phyloP scores from a whole-genome alignment of 2,329 filamentous ascomycete genomes.

The Verticillium nonalfalfae region DNA sequence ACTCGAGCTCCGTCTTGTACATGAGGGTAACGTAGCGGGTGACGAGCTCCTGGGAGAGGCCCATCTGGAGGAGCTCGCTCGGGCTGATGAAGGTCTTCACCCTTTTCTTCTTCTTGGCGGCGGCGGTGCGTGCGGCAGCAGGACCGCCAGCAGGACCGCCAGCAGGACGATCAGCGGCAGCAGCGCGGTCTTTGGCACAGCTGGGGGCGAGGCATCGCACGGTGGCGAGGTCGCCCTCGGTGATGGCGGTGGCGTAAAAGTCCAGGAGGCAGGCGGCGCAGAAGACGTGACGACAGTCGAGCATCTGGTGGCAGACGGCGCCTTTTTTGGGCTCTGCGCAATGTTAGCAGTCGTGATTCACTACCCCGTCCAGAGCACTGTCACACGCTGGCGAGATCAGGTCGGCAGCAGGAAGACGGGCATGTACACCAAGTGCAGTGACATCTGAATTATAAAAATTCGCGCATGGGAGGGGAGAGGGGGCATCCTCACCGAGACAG shows the following conservation, averaged over 20 bases:
- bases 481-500: conserved; percentile 55
- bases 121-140: conserved; percentile 13
- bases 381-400: too few species aligned
- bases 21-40: conserved; percentile 85
- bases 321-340: conserved; percentile 80
- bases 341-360: background rate
- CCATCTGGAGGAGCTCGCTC: conserved; percentile 76
- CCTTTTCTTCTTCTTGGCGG: conserved; percentile 39
- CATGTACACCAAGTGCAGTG: too few species aligned
- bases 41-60: conserved; percentile 63
- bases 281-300: conserved; percentile 85
- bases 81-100: conserved; percentile 67
- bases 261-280: conserved; percentile 82
- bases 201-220: conserved; percentile 76
- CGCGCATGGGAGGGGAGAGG: background rate
- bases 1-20: conserved; percentile 87
- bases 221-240: conserved; percentile 70
- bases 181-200: conserved; percentile 61
- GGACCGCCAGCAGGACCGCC: conserved; percentile 13
- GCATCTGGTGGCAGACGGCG: conserved; percentile 69
- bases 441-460: too few species aligned
- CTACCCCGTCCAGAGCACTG: too few species aligned
- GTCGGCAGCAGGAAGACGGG: background rate
- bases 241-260: conserved; percentile 85
- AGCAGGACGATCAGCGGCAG: conserved; percentile 12